phyloP scores from a whole-genome alignment of 345 rosid species.

The Rubroshorea leprosula region DNA sequence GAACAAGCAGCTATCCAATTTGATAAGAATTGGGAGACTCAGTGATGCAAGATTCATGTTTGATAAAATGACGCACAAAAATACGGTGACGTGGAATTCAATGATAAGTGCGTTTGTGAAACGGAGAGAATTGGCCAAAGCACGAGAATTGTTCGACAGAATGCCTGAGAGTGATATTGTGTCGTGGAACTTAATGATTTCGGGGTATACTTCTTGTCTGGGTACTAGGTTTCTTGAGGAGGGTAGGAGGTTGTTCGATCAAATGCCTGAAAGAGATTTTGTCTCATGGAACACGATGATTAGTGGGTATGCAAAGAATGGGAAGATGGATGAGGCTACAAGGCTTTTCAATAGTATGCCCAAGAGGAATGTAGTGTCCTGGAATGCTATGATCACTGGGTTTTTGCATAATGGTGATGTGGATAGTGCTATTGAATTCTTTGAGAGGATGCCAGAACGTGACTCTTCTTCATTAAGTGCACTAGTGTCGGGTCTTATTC shows the following conservation, averaged over 20 bases:
- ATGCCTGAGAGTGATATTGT: constrained; percentile 12
- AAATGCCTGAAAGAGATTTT: constrained; percentile 9
- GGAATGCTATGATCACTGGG: constrained; percentile 21
- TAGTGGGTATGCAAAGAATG: constrained; percentile 18
- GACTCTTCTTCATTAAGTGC: constrained; percentile 12
- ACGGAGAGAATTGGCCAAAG: constrained; percentile 14
- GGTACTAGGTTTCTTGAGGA: constrained; percentile 14
- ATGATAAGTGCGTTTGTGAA: constrained; percentile 11
- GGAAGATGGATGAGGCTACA: constrained; percentile 14
- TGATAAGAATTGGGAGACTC: constrained; percentile 1
- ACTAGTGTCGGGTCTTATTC: constrained; percentile 12
- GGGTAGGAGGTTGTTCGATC: constrained; percentile 11
- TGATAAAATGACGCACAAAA: constrained; percentile 9
- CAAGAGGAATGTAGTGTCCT: constrained; percentile 16
- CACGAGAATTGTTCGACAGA: constrained; percentile 14
- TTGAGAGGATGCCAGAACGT: constrained; percentile 9
- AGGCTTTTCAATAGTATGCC: constrained; percentile 15
- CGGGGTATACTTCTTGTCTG: constrained; percentile 9
- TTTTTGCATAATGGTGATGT: constrained; percentile 12
- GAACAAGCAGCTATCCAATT: constrained; percentile 10
- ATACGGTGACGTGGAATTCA: constrained; percentile 17
- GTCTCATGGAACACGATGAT: constrained; percentile 20
- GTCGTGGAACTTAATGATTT: constrained; percentile 17
- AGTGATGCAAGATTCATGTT: constrained; percentile 11
- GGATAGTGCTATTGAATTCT: constrained; percentile 11